phyloP scores from a whole-genome alignment of 2,329 filamentous ascomycete species.

The Penicillium sp. region DNA sequence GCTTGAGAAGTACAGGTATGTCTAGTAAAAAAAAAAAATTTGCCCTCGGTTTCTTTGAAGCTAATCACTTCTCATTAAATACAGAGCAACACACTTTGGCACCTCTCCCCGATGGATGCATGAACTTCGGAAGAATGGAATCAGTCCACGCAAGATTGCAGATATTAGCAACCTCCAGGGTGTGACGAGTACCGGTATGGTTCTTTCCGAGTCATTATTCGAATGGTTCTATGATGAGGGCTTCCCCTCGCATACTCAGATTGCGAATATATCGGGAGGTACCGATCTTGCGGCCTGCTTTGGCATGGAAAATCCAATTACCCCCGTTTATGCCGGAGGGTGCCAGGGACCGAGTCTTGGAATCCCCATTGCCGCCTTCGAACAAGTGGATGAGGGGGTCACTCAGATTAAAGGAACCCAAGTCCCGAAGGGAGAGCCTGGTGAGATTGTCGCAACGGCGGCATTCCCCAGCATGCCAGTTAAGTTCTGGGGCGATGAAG shows the following conservation, averaged over 20 bases:
- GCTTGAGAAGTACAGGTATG: constrained; percentile 54
- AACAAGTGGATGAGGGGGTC: constrained; percentile 44
- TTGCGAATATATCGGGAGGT: constrained; percentile 48
- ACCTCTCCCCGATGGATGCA: constrained; percentile 77
- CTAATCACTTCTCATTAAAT: constrained; percentile 48
- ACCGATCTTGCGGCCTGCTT: constrained; percentile 37
- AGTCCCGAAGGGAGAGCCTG: constrained; percentile 66
- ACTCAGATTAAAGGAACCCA: constrained; percentile 49
- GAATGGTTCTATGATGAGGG: constrained; percentile 78
- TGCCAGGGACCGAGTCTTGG: constrained; percentile 58
- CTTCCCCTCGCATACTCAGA: constrained; percentile 69
- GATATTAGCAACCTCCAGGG: constrained; percentile 65
- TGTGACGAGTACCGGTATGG: constrained; percentile 80
- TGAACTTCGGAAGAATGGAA: constrained; percentile 68
- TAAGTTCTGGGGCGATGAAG: constrained; percentile 60
- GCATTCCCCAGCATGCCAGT: constrained; percentile 79
- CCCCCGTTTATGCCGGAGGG: constrained; percentile 65
- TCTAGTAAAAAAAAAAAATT: no score
- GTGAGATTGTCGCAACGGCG: constrained; percentile 71
- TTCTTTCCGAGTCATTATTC: constrained; percentile 74
- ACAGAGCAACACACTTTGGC: constrained; percentile 70
- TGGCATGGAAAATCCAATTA: constrained; percentile 64
- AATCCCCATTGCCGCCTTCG: constrained; percentile 62
- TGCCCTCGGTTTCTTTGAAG: no score
- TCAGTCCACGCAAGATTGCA: constrained; percentile 65